Base-by-base conservation (phyloP, 805 yeast genomes). In the Ogataea neopini region DNA sequence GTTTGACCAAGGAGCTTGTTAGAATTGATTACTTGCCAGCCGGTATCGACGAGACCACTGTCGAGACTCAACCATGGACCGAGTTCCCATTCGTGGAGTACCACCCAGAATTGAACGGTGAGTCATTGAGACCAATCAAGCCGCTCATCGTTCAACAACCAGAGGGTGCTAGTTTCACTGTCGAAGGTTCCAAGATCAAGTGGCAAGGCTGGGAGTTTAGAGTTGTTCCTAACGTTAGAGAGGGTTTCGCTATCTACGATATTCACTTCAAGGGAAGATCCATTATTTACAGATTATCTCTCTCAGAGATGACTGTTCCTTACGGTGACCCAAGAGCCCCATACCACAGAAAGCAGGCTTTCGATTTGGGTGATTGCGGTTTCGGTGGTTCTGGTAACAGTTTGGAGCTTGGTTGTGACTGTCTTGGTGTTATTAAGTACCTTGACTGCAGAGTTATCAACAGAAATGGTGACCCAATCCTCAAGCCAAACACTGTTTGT, bases 191-290 rank as follows among this genome's bases (percentile, higher is more conserved):
- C 52, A 80, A 81, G 62, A 76, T 87, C 56, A 67, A 71, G 50
- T 86, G 95, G 95, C 92, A 84, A 70, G 89, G 84, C 19, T 86
- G 94, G 94, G 84, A 82, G 64, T 84, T 86, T 71, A 76, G 84
- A 64, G 86, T 81, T 36, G 75, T 81, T 44, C 72, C 86, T 43
- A 81, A 82, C 59, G 81, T 79, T 43, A 81, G 95, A 73, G 95
- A 86, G 70, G 95, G 95, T 55, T 75, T 84, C 57, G 92, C 84
- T 26, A 56, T 86, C 28, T 86, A 86, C 65, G 87, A 86, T 56
- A 82, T 81, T 44, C 72, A 71, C 61, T 86, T 84, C 73, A 84
- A 85, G 66, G 92, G 91, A 43, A 80, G 94, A 69, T 83, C 86
- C 41, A 70, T 81, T 37, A 78, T 86, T 62, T 86, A 86, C 76